These are phyloP conservation scores for Obba rivulosa DNA, from an alignment of 768 basidiomycete species.

Conservation along the genomic window DNA sequence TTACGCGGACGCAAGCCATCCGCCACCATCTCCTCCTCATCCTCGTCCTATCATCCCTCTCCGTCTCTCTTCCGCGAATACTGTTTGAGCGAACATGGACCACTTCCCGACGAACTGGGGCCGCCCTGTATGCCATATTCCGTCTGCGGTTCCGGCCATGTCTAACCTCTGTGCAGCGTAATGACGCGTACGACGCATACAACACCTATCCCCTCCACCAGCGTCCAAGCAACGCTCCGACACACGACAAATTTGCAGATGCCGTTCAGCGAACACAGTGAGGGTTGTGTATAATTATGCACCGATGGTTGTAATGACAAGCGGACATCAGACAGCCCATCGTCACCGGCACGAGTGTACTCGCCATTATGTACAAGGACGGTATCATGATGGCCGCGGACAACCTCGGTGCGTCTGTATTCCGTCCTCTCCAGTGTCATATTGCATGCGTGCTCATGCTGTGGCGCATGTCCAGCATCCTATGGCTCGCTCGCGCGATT, in stretches of 20 bases:
- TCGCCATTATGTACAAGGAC: constrained; percentile 92
- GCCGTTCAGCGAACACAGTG: constrained; percentile 82
- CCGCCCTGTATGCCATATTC: constrained; percentile 49
- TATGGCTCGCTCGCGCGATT: constrained; percentile 97
- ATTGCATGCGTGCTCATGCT: not conserved
- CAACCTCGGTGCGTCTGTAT: constrained; percentile 73
- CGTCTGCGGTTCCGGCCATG: not conserved
- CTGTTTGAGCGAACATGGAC: constrained; percentile 46
- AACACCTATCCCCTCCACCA: constrained; percentile 72
- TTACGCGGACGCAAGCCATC: no score
- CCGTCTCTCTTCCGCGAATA: not conserved
- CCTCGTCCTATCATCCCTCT: not conserved
- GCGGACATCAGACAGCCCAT: constrained; percentile 68
- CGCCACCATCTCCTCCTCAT: not conserved
- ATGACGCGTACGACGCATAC: constrained; percentile 71
- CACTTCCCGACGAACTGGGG: constrained; percentile 86
- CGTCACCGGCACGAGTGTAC: constrained; percentile 94
- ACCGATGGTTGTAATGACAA: not conserved
- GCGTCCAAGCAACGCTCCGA: constrained; percentile 39
- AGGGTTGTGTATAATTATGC: constrained; percentile 12
- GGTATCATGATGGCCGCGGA: constrained; percentile 99
- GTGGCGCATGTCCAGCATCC: constrained; percentile 53
- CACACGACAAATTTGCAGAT: constrained; percentile 51
- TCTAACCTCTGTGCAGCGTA: constrained; percentile 40
- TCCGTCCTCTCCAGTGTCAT: not conserved